Evolutionary conservation across 371 early-diverging fungal genomes (phyloP).

Genomic region (Rhizopus microsporus): DNA sequence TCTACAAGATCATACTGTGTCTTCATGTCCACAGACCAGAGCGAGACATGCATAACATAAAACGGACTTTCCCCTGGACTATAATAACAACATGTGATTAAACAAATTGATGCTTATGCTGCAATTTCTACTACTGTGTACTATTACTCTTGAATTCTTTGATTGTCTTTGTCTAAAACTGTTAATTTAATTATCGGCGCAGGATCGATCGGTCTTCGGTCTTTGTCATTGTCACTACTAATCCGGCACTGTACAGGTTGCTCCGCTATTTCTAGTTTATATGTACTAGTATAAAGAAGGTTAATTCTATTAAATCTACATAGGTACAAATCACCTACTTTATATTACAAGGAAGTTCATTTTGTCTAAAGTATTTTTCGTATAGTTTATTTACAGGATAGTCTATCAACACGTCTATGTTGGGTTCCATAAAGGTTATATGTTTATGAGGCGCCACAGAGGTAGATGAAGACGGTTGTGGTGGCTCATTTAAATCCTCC

Average conservation of each 20-base stretch:
- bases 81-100: background rate
- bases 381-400: background rate
- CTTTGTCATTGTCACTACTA: constrained; percentile 72
- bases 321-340: background rate
- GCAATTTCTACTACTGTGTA: background rate
- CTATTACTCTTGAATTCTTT: constrained; percentile 8
- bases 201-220: constrained; percentile 74
- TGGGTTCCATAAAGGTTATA: constrained; percentile 17
- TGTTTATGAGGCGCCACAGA: background rate
- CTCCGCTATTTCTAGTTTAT: constrained; percentile 48
- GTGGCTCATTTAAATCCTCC: background rate
- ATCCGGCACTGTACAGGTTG: constrained; percentile 71
- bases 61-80: constrained; percentile 21
- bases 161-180: constrained; percentile 1
- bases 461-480: background rate
- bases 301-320: background rate
- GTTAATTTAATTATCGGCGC: constrained; percentile 53
- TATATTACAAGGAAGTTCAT: background rate
- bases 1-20: constrained; percentile 15
- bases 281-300: constrained; percentile 11
- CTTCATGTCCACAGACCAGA: constrained; percentile 31
- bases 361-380: background rate
- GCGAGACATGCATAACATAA: constrained; percentile 26
- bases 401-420: constrained; percentile 8
- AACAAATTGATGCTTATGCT: background rate